Evolutionary conservation across 2,329 filamentous ascomycete species (phyloP), one percentile per base, ranked within the genome.

Genomic region (Plectosphaerella sp.): DNA sequence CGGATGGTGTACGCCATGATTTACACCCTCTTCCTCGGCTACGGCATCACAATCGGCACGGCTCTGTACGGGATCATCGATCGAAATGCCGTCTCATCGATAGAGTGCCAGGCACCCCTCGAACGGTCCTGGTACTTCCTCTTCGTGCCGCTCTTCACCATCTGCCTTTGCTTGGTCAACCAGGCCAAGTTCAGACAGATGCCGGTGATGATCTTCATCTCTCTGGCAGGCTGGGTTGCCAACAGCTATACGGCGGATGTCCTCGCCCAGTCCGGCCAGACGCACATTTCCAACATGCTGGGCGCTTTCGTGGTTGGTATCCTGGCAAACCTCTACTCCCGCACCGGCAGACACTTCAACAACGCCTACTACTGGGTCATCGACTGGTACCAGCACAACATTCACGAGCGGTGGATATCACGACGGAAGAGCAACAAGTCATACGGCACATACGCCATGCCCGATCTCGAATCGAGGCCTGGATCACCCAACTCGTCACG

Each of bases 101-200:
- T 16, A 1, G 60, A 55, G 51, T 70, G 67, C 53, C 50, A 47
- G 15, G 56, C 68, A n/a, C 58, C 67, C 18, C 74, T 77, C 7
- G 70, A 75, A 35, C 80, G 77, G 56, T 77, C 79, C 57, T 72
- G 65, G 59, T 64, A 72, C 50, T 53, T 72, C 7, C 57, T 88
- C 25, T 89, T 89, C 61, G 88, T 90, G 1, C 73, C 85, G 0
- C 70, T 79, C 11, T 91, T 89, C 69, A 82, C 86, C 2, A 64
- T 88, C 24, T 88, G 84, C 58, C 74, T 89, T 2, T 86, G 87
- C 55, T 77, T 92, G 61, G 86, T 93, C 66, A 92, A 92, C 67
- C 88, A 93, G 59, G 88, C 87, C 54, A 90, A 91, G 68, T 89
- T 82, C 81, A 86, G 82, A 60, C 89, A 93, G 64, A 80, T 84